Conservation (phyloP, 108 stramenopile species). For the Mayamaea pseudoterrestris region DNA sequence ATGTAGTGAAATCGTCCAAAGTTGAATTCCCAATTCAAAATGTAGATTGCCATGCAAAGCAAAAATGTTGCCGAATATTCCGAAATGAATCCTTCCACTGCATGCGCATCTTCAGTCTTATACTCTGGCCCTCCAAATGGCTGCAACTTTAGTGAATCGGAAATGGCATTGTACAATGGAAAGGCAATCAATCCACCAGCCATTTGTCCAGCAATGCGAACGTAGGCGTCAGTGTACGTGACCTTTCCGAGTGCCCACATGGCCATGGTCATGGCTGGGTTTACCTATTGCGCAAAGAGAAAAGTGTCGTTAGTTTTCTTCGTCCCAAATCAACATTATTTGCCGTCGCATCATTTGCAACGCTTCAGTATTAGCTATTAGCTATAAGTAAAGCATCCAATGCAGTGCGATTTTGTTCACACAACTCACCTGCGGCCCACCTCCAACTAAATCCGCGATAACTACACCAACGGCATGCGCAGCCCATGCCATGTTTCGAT, state of each 20-base stretch:
- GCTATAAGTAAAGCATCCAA: no score
- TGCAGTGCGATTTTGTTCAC: no score
- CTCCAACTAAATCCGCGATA: conserved; percentile 64
- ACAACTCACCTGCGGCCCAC: conserved; percentile 39
- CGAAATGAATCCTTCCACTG: conserved; percentile 42
- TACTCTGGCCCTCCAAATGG: conserved; percentile 82
- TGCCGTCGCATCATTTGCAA: no score
- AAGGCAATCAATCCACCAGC: conserved; percentile 76
- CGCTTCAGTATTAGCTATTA: no score
- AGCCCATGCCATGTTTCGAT: conserved; percentile 46
- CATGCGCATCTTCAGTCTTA: conserved; percentile 33
- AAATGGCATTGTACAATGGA: conserved; percentile 50
- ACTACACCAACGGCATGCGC: conserved; percentile 67
- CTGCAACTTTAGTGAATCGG: conserved; percentile 35
- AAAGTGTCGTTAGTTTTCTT: conserved; percentile 41
- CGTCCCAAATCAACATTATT: no score
- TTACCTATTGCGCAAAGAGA: no score
- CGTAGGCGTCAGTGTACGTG: conserved; percentile 64
- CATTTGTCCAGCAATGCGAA: conserved; percentile 69
- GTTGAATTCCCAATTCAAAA: conserved; percentile 73
- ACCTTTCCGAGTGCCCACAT: conserved; percentile 71
- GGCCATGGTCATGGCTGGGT: conserved; percentile 63
- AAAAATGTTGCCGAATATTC: conserved; percentile 63
- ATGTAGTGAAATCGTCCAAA: conserved; percentile 79
- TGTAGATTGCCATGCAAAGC: conserved; percentile 65